These are phyloP conservation scores for Trichoderma asperellum DNA, from an alignment of 2,329 filamentous ascomycete species.

Conservation along the genomic window DNA sequence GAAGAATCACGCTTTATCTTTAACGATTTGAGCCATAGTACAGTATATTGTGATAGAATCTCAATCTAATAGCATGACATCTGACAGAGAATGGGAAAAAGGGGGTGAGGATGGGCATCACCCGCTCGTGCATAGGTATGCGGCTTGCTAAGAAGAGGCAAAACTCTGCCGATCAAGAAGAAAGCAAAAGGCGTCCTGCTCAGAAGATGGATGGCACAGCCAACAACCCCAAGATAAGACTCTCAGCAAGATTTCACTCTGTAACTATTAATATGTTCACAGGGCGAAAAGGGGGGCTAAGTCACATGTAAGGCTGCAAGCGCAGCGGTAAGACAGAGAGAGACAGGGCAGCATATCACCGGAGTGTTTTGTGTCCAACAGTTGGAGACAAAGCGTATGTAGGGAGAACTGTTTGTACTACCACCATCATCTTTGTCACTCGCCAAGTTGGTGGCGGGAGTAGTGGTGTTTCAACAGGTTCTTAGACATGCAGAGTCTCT, in stretches of 20 bases:
- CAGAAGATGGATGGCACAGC: background rate
- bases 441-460: background rate
- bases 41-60: background rate
- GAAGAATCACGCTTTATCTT: background rate
- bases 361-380: conserved; percentile 8
- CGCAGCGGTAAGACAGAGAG: conserved; percentile 3
- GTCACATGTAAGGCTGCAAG: conserved; percentile 16
- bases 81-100: background rate
- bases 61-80: background rate
- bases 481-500: background rate
- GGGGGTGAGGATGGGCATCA: background rate
- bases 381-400: conserved; percentile 6
- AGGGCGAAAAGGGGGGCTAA: background rate
- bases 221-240: conserved; percentile 2
- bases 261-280: background rate
- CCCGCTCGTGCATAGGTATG: background rate
- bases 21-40: background rate
- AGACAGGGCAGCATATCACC: background rate
- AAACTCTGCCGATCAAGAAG: background rate
- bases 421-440: background rate
- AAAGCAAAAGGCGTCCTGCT: background rate
- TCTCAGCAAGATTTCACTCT: background rate
- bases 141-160: background rate
- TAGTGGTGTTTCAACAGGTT: background rate
- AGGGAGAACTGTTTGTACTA: background rate